Evolutionary conservation across 2,329 filamentous ascomycete species (phyloP), one percentile per base, ranked within the genome.

Genomic region (Pseudodiploospora longispora): DNA sequence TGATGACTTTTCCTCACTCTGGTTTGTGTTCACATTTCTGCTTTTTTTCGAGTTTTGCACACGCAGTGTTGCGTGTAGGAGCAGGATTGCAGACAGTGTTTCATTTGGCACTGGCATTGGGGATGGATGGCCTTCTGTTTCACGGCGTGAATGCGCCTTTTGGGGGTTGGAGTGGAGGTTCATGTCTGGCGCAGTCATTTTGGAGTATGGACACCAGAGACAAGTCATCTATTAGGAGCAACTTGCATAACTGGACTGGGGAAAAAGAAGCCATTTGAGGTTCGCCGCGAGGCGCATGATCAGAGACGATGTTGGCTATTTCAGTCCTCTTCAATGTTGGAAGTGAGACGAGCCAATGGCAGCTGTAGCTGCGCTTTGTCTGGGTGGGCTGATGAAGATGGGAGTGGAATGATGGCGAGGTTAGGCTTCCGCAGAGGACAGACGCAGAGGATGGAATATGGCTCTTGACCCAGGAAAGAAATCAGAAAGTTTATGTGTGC

Each of bases 61-160:
- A 31, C 36, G 30, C 10, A 30, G 31, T 36, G 27, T 27, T 19
- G 30, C 31, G 38, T 38, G 46, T 42, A 47, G 36, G 42, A 38
- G 44, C 46, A 44, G 41, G 46, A 42, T 45, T 45, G 39, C 35
- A 33, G 35, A 36, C 38, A 38, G 42, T 34, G 37, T 41, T 41
- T 42, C 46, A 41, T 45, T 45, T 3, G 46, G 46, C 42, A 45
- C 32, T 41, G 38, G 42, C 39, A 42, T 37, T 38, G 42, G 38
- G 46, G 40, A 19, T 19, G 37, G 35, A 45, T 27, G 46, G 46
- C 40, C 36, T 42, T 42, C 46, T 47, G 42, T 47, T 47, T 47
- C 42, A 47, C 40, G 46, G 46, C 46, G 46, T 45, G 46, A 19
- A 45, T 47, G 46, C 46, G 45, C 44, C 45, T 44, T 47, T 39